A percentile compares a stretch with the other conserved stretches of the same genome.
These are phyloP conservation scores for Psilocybe sp. DNA, from an alignment of 768 basidiomycete genomes.

Conservation along the genomic window DNA sequence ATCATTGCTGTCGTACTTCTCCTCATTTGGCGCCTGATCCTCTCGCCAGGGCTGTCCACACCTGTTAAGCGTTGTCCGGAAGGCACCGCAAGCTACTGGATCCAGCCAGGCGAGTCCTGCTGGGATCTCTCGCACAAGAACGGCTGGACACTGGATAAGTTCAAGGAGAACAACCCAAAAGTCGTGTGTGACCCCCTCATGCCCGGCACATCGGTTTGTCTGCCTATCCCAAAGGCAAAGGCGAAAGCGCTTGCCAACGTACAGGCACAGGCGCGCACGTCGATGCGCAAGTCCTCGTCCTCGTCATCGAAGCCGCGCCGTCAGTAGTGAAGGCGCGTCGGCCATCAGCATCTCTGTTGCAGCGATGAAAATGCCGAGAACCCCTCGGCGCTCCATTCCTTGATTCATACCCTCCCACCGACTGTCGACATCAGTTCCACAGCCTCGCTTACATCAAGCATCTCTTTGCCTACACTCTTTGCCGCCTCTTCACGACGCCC, in stretches of 20 bases:
- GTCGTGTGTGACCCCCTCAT: slow-evolving; percentile 56
- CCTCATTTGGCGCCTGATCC: slow-evolving; percentile 59
- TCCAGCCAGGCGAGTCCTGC: slow-evolving; percentile 61
- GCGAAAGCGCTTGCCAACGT: slow-evolving; percentile 1
- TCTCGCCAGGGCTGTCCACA: slow-evolving; percentile 36
- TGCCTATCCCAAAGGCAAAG: slow-evolving; percentile 33
- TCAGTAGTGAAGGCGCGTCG: too few species aligned
- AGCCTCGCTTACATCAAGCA: too few species aligned
- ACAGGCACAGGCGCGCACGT: background rate
- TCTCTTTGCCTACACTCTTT: too few species aligned
- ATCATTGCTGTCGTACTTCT: slow-evolving; percentile 61
- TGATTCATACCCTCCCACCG: too few species aligned
- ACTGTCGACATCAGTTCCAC: too few species aligned
- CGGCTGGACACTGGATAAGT: slow-evolving; percentile 47
- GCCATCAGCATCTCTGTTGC: too few species aligned
- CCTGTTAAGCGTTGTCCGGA: slow-evolving; percentile 33
- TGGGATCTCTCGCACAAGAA: slow-evolving; percentile 56
- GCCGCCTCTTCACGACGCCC: too few species aligned
- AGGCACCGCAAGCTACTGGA: slow-evolving; percentile 42
- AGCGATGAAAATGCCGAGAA: too few species aligned
- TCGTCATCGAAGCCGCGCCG: too few species aligned
- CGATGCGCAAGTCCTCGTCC: background rate
- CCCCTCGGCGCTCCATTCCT: too few species aligned
- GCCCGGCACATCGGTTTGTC: slow-evolving; percentile 59
- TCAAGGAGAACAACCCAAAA: slow-evolving; percentile 50